Conservation (phyloP, 164 flowering plant genomes). For the Chimonanthus praecox region DNA sequence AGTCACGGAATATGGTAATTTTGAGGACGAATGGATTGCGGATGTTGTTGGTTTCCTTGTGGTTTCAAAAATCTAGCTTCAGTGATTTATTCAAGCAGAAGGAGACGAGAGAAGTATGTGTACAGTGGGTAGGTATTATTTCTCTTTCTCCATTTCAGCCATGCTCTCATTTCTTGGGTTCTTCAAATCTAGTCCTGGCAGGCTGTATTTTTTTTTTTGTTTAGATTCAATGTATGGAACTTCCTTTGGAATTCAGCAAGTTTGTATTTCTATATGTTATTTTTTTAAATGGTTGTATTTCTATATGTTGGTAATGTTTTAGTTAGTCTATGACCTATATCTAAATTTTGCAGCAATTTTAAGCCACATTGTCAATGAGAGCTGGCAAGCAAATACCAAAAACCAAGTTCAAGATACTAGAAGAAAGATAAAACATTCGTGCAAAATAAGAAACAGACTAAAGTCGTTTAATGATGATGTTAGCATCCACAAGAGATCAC, state of each 20-base stretch:
- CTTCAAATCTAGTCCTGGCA: background rate
- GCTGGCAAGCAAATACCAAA: too few species aligned
- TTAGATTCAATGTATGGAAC: background rate
- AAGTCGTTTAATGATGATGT: too few species aligned
- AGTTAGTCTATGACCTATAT: background rate
- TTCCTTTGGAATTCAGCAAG: background rate
- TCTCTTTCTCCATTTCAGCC: background rate
- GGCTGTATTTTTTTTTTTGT: background rate
- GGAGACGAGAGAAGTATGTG: slow-evolving; percentile 16
- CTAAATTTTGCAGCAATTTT: too few species aligned
- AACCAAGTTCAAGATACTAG: too few species aligned
- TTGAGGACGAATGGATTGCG: background rate
- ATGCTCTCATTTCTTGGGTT: background rate
- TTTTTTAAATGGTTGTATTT: background rate
- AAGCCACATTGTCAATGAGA: too few species aligned
- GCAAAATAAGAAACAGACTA: too few species aligned
- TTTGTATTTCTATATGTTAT: slow-evolving; percentile 5
- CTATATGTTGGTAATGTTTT: background rate
- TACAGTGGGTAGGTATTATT: slow-evolving; percentile 29
- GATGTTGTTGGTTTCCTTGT: background rate
- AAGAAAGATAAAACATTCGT: too few species aligned
- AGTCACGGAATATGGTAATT: background rate
- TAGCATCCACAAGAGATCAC: too few species aligned
- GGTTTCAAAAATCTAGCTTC: background rate
- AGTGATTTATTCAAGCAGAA: slow-evolving; percentile 5